Base-by-base conservation (phyloP, 768 basidiomycete genomes). In the Baorangia bicolor region DNA sequence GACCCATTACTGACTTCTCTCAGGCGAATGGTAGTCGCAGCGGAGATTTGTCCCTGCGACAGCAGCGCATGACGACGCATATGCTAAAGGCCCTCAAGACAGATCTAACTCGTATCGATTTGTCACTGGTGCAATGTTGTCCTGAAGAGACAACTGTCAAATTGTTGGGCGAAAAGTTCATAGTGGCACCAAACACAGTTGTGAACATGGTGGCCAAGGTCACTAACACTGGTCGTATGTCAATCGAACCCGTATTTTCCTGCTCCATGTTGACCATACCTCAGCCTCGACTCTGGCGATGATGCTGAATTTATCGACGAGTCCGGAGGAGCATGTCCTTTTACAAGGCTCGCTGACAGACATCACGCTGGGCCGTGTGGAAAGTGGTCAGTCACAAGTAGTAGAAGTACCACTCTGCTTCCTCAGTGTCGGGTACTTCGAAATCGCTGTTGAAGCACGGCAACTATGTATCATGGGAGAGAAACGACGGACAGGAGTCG, bases 21-120 rank as follows among this genome's bases (percentile, higher is more conserved):
- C 64, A 98, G 95, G 86, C 83, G 44, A 91, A 88, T 28, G 92
- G 92, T 3, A 79, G 75, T 34, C 85, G 96, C 20, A 75, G 77
- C 4, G 96, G 96, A 5, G 81, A 84, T 55, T 74, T 98, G 34
- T 88, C 86, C 9, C 75, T 98, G 31, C 79, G 95, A 52, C 79
- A 82, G 42, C 90, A 95, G 58, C 76, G 86, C 16, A 80, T 98
- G 74, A 86, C 91, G 4, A 65, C 82, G 45, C 82, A 81, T 0
- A 94, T 97, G 89, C 74, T 97, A 16, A 85, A 92, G 49, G 80
- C 82, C 23, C 72, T 97, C 38, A 86, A 86, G 27, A 81, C 81
- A 34, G 87, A 94, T 62, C 77, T 81, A 8, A 82, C 86, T 12
- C 77, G 76, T 7, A 75, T 96, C 27, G 70, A 78, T 5, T 64